Conservation (phyloP, 1,284 basidiomycete species). For the Pulveroboletus sp. region DNA sequence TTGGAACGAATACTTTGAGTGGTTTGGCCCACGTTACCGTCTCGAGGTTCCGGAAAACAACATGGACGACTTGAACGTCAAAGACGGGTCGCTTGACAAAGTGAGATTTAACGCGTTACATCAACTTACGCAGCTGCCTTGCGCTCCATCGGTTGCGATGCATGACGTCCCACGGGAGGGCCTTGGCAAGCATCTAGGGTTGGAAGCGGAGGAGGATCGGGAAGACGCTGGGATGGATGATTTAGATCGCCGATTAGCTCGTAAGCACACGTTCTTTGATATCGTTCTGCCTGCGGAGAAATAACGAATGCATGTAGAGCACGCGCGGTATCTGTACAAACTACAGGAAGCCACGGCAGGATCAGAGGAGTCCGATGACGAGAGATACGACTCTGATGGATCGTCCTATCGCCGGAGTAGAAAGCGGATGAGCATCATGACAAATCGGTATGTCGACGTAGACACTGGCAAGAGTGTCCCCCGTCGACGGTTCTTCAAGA, state of each 20-base stretch:
- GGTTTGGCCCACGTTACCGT: slow-evolving; percentile 95
- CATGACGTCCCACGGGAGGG: slow-evolving; percentile 79
- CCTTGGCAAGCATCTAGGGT: slow-evolving; percentile 62
- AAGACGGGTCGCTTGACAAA: slow-evolving; percentile 78
- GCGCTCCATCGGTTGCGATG: slow-evolving; percentile 87
- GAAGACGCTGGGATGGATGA: slow-evolving; percentile 54
- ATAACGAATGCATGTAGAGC: slow-evolving; percentile 44
- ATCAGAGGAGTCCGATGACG: slow-evolving; percentile 50
- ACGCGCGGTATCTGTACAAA: slow-evolving; percentile 62
- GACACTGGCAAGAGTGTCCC: slow-evolving; percentile 26
- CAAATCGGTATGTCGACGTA: slow-evolving; percentile 55
- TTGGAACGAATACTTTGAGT: slow-evolving; percentile 97
- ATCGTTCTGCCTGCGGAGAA: background rate
- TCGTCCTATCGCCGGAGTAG: slow-evolving; percentile 42
- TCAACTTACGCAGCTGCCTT: slow-evolving; percentile 75
- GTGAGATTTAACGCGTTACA: slow-evolving; percentile 81
- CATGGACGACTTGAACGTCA: slow-evolving; percentile 91
- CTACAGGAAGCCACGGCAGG: slow-evolving; percentile 54
- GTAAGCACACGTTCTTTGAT: slow-evolving; percentile 44
- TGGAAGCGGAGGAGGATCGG: slow-evolving; percentile 39
- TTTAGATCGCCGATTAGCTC: slow-evolving; percentile 67
- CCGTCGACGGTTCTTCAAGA: slow-evolving; percentile 60
- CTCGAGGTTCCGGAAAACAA: slow-evolving; percentile 91
- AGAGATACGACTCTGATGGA: slow-evolving; percentile 53
- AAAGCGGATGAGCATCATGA: slow-evolving; percentile 68